Evolutionary conservation across 352 stramenopile species (phyloP).

Genomic region (Saprolegnia parasitica): DNA sequence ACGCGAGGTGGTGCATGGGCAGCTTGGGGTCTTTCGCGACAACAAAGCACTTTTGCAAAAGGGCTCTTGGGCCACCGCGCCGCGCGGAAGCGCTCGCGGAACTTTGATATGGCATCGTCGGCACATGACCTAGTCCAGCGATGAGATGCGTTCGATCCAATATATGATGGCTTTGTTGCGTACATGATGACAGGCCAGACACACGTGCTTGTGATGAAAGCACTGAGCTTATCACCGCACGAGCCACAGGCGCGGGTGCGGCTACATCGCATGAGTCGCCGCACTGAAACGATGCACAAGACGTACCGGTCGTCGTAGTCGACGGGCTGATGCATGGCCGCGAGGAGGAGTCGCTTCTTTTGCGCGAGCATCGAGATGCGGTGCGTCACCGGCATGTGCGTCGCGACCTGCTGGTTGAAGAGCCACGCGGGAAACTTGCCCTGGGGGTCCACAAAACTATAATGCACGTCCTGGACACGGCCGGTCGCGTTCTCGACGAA

Average conservation of each 20-base stretch:
- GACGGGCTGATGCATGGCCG: background rate
- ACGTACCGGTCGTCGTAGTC: conserved; percentile 8
- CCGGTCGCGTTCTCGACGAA: background rate
- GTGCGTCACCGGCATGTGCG: background rate
- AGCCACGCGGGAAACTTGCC: conserved; percentile 17
- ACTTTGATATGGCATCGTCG: conserved; percentile 14
- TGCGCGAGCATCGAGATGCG: conserved; percentile 7
- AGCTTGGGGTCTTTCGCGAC: background rate
- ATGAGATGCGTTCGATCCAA: background rate
- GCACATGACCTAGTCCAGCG: conserved; percentile 5
- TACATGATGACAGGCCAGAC: conserved; percentile 7
- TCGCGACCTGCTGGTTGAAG: conserved; percentile 13
- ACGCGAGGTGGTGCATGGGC: background rate
- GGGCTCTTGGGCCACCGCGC: background rate
- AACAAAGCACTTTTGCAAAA: conserved; percentile 12
- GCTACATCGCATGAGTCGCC: background rate
- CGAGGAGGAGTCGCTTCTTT: conserved; percentile 11
- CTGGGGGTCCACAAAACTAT: background rate
- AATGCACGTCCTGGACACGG: conserved; percentile 2
- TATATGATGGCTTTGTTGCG: too few relatives aligned
- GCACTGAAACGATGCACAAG: background rate
- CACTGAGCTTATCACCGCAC: conserved; percentile 3
- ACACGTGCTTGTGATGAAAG: conserved; percentile 9
- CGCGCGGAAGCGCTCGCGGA: background rate
- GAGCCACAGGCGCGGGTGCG: background rate